A percentile compares a stretch with the other conserved stretches of the same genome.
Evolutionary conservation across 2,329 filamentous ascomycete genomes (phyloP).

Genomic region (Fusarium sp.): DNA sequence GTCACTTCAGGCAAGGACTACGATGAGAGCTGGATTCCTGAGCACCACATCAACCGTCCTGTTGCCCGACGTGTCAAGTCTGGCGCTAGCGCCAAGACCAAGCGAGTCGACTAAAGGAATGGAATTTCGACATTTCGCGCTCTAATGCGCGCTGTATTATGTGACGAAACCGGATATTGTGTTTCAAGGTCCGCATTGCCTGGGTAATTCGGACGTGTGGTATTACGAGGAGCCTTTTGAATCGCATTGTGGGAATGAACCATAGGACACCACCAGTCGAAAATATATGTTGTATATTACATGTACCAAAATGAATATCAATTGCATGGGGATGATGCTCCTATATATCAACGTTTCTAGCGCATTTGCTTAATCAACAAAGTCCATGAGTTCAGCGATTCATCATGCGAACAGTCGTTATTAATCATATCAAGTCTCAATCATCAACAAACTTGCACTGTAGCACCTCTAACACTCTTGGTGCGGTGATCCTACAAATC

Average conservation of each 20-base stretch:
- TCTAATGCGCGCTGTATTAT: slow-evolving; percentile 10
- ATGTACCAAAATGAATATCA: slow-evolving; percentile 41
- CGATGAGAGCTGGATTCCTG: slow-evolving; percentile 94
- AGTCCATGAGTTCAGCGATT: not conserved
- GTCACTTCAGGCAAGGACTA: slow-evolving; percentile 79
- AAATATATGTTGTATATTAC: slow-evolving; percentile 43
- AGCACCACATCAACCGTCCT: slow-evolving; percentile 88
- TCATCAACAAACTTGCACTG: not conserved
- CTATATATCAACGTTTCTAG: not conserved
- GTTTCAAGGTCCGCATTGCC: slow-evolving; percentile 20
- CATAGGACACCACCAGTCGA: slow-evolving; percentile 17
- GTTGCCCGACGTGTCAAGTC: slow-evolving; percentile 76
- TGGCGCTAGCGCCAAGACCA: slow-evolving; percentile 62
- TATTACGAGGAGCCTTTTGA: slow-evolving; percentile 22
- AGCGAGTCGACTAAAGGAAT: slow-evolving; percentile 49
- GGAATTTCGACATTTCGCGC: slow-evolving; percentile 1
- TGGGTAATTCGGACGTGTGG: slow-evolving; percentile 34
- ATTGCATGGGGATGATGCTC: slow-evolving; percentile 27
- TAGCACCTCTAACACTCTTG: not conserved
- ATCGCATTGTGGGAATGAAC: slow-evolving; percentile 21
- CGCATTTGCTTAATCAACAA: not conserved
- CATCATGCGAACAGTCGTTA: not conserved
- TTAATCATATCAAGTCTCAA: not conserved
- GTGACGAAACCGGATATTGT: slow-evolving; percentile 20
- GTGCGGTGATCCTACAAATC: not conserved